These are phyloP conservation scores for Aspergillus sclerotioniger DNA, from an alignment of 495 filamentous ascomycete genomes.

Conservation along the genomic window DNA sequence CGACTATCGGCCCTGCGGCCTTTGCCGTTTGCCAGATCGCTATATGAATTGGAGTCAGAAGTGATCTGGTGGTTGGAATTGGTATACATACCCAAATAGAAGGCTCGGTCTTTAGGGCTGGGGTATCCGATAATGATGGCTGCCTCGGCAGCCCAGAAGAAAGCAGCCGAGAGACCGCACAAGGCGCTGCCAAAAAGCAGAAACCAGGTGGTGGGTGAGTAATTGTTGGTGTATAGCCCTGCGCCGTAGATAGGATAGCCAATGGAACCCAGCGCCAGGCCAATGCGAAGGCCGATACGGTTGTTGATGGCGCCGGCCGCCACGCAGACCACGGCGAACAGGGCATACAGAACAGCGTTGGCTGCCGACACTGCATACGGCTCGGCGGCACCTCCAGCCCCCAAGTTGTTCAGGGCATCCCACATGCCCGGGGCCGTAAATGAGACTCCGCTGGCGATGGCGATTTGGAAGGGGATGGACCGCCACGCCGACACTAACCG, in stretches of 20 bases:
- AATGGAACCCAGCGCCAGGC: constrained; percentile 56
- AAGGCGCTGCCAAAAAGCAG: constrained; percentile 61
- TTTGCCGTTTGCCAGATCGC: constrained; percentile 38
- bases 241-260: constrained; percentile 45
- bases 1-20: constrained; percentile 31
- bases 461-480: constrained; percentile 31
- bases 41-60: background rate
- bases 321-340: constrained; percentile 34
- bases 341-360: constrained; percentile 32
- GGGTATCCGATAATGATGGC: constrained; percentile 66
- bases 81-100: constrained; percentile 27
- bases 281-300: constrained; percentile 58
- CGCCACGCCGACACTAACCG: background rate
- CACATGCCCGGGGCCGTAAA: constrained; percentile 38
- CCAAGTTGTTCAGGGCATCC: constrained; percentile 36
- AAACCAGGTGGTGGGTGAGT: constrained; percentile 60
- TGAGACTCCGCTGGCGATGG: constrained; percentile 32
- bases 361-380: constrained; percentile 35
- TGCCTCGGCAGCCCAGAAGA: constrained; percentile 66
- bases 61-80: background rate
- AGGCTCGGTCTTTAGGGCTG: constrained; percentile 56
- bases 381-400: constrained; percentile 34
- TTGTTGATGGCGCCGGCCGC: constrained; percentile 37
- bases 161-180: constrained; percentile 61
- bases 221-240: constrained; percentile 64